Evolutionary conservation across 257 asterid species (phyloP).

Genomic region (Apocynum venetum): DNA sequence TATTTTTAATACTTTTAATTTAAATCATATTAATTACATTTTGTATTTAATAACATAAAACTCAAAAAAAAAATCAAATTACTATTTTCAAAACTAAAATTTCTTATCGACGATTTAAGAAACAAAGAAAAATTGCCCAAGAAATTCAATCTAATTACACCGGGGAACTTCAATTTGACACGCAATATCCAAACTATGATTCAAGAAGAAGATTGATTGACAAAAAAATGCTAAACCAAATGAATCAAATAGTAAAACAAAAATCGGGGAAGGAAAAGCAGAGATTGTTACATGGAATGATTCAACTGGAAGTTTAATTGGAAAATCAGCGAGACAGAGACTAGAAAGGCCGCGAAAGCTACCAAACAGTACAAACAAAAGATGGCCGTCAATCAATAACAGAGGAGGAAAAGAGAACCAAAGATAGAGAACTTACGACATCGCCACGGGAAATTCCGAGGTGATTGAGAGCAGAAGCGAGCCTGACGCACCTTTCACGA

Average conservation of each 20-base stretch:
- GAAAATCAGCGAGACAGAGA: background rate
- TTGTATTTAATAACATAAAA: too few species aligned
- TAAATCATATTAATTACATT: too few species aligned
- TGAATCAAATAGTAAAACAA: background rate
- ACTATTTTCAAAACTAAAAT: too few species aligned
- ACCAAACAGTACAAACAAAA: background rate
- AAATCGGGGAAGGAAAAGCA: background rate
- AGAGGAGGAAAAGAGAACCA: background rate
- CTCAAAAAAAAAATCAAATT: too few species aligned
- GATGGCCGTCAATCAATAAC: background rate
- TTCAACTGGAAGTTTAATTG: background rate
- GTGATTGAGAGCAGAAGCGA: constrained; percentile 27
- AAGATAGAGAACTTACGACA: constrained; percentile 17
- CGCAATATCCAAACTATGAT: background rate
- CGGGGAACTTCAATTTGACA: background rate
- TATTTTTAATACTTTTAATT: too few species aligned
- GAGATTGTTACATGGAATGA: background rate
- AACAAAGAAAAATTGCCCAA: too few species aligned
- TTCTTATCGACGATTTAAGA: too few species aligned
- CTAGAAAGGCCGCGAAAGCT: background rate
- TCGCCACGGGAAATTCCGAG: constrained; percentile 26
- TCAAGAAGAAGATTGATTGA: background rate
- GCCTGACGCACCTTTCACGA: constrained; percentile 20
- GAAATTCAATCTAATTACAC: too few species aligned
- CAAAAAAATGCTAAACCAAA: background rate